Base-by-base conservation (phyloP, 2,329 filamentous ascomycete species). In the Parastagonospora nodorum region DNA sequence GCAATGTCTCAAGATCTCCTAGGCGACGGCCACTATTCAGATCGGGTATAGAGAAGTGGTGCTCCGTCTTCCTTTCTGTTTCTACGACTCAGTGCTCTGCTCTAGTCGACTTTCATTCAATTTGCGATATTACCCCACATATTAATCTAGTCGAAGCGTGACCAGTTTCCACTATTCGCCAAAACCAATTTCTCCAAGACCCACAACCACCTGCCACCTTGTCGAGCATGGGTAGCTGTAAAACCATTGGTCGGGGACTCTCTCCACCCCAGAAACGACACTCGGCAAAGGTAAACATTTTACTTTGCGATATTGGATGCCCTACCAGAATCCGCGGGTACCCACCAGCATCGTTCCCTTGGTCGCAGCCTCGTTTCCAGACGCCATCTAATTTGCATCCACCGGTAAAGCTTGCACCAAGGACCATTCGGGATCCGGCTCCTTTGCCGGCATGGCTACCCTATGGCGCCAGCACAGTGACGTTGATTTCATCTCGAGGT, bases 61-160 rank as follows among this genome's bases (percentile, higher is more conserved):
- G 31, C 42, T 24, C 27, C 43, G 50, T 30, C 47, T 50, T 47
- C 48, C 44, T 38, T 51, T 51, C 52, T 48, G 38, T 38, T 40
- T 50, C 32, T 36, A 30, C 12, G 19, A 28, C 48, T 50, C 52
- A 45, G 48, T 38, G 50, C 41, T 56, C 56, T 50, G 54, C 54
- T 29, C 50, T 58, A 58, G 43, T 51, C 42, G 46, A 39, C 43
- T 16, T 40, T 45, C 50, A 45, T 44, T 33, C 56, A 64, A 63
- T 66, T 46, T 66, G 53, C 46, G 54, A 61, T 57, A 68, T 66
- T 66, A 61, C 43, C 53, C 56, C 60, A 64, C 42, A 67, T 67
- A 70, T 70, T 71, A 71, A 69, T 69, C 47, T 68, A 69, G 51
- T 46, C 53, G 52, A 45, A 50, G 55, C 61, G 48, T 45, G 48